Base-by-base conservation (phyloP, 176 grass and related monocot species). In the Paspalum notatum region DNA sequence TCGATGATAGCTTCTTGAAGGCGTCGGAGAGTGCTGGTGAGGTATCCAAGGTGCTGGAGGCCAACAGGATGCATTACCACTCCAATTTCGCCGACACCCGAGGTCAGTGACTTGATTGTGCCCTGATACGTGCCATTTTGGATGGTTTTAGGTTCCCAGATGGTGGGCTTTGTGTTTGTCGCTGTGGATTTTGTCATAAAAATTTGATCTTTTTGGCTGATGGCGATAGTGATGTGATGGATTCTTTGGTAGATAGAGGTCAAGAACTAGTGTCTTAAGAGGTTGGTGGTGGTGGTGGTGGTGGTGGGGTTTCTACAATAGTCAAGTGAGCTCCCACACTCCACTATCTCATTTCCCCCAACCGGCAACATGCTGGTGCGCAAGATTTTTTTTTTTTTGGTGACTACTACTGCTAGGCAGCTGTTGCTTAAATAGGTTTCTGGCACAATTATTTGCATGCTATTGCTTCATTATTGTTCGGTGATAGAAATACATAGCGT, bases 51-150 rank as follows among this genome's bases (percentile, higher is more conserved):
- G 82, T 82, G 68, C 86, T 99, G 26, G 97, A 99, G 80, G 97
- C 97, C 20, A 99, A 92, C 77, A 70, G 97, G 83, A 93, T 96
- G 97, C 97, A 99, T 83, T 99, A 99, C 48, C 97, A 99, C 87
- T 99, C 97, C 75, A 99, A 95, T 86, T 99, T 93, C 69, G 89
- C 71, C 13, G 90, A 99, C 76, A 93, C 83, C 32, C 79, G 93
- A 93, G 92, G 95, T 99, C 76, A 84, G 72, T 65, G 63, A n/a
- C 71, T 77, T 66, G n/a, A 85, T 85, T 73, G 26, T 68, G 71
- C 49, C 72, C 50, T 60, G 27, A 11, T 73, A 39, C 17, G 5
- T 85, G 56, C 9, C 18, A 22, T 85, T 82, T 85, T 66, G 58
- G 56, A 77, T 72, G 21, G 21, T 66, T 82, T 85, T 78, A 85